Evolutionary conservation across 768 basidiomycete genomes (phyloP), one percentile per base, ranked within the genome.

Genomic region (Phaeotremella skinneri): DNA sequence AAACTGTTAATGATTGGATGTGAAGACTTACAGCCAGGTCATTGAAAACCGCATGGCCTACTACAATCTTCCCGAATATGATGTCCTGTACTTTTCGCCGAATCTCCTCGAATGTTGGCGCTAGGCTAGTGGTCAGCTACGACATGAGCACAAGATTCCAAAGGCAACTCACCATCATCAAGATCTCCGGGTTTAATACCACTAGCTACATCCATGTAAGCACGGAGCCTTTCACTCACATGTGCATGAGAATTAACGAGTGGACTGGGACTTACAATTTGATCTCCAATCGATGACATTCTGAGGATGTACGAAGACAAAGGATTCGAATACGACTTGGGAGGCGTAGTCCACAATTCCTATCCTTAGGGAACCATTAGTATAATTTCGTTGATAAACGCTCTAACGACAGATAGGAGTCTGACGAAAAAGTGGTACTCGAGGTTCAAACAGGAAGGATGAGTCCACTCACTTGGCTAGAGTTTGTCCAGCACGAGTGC

Each of bases 251-350:
- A 9, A 51, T 49, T 20, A 17, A 13, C 6, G 29, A 7, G 27
- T 6, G 17, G 34, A 5, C 13, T 11, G 41, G 31, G 31, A 58
- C 54, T 48, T 29, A 78, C 83, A 90, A 71, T 85, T 81, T 0
- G 93, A 97, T 54, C 90, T 80, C 78, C 92, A 97, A 76, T 97
- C 92, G 6, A 88, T 85, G 16, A 96, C 90, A 17, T 83, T 83
- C 73, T 91, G 89, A 48, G 85, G 83, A 73, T 90, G 90, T 41
- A 73, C 70, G 49, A 81, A 81, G 25, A 99, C 92, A 63, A 87
- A 90, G 41, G 82, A 86, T 64, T 97, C 91, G 60, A 94, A 72
- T 39, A 87, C 78, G 9, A 88, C 80, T 0, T 79, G 83, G 0
- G 94, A 92, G 52, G 86, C 77, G 71, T 85, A 91, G 77, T 97